Evolutionary conservation across 495 filamentous ascomycete genomes (phyloP).

Genomic region (Penicillium crystallinum): DNA sequence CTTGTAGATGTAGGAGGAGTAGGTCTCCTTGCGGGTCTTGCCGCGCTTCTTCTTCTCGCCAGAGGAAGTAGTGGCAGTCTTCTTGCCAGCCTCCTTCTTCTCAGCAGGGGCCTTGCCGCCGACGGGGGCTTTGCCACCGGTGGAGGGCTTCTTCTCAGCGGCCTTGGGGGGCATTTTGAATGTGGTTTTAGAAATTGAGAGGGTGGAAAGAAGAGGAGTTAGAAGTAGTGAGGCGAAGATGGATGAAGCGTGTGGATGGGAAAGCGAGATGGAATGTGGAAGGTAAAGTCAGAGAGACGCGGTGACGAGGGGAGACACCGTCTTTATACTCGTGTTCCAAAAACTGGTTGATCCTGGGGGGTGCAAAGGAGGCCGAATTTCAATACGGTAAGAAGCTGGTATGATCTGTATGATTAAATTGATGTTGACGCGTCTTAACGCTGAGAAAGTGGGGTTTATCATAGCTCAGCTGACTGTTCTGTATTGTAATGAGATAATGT

Average conservation of each 20-base stretch:
- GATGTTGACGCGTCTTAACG: slow-evolving; percentile 24
- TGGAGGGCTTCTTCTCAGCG: slow-evolving; percentile 94
- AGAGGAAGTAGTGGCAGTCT: slow-evolving; percentile 76
- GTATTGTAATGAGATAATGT: slow-evolving; percentile 15
- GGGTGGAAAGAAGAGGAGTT: slow-evolving; percentile 24
- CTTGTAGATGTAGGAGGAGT: slow-evolving; percentile 99
- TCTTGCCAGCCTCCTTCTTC: slow-evolving; percentile 99
- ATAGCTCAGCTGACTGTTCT: slow-evolving; percentile 11
- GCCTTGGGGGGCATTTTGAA: slow-evolving; percentile 92
- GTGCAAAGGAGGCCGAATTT: slow-evolving; percentile 45
- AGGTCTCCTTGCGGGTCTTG: slow-evolving; percentile 99
- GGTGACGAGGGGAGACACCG: slow-evolving; percentile 40
- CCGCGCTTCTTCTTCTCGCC: slow-evolving; percentile 99
- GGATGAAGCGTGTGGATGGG: slow-evolving; percentile 22
- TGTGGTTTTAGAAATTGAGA: slow-evolving; percentile 22
- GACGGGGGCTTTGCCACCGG: slow-evolving; percentile 92
- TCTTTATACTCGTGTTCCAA: slow-evolving; percentile 50
- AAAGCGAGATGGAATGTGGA: slow-evolving; percentile 34
- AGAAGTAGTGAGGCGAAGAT: slow-evolving; percentile 25
- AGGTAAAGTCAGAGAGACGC: slow-evolving; percentile 38
- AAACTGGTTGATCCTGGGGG: slow-evolving; percentile 41
- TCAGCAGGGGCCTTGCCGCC: slow-evolving; percentile 78
- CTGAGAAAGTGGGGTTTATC: slow-evolving; percentile 10
- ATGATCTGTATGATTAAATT: slow-evolving; percentile 50
- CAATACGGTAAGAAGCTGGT: slow-evolving; percentile 40